A percentile compares a stretch with the other conserved stretches of the same genome.
These are phyloP conservation scores for Lichenothelia convexa DNA, from an alignment of 495 filamentous ascomycete species.

Conservation along the genomic window DNA sequence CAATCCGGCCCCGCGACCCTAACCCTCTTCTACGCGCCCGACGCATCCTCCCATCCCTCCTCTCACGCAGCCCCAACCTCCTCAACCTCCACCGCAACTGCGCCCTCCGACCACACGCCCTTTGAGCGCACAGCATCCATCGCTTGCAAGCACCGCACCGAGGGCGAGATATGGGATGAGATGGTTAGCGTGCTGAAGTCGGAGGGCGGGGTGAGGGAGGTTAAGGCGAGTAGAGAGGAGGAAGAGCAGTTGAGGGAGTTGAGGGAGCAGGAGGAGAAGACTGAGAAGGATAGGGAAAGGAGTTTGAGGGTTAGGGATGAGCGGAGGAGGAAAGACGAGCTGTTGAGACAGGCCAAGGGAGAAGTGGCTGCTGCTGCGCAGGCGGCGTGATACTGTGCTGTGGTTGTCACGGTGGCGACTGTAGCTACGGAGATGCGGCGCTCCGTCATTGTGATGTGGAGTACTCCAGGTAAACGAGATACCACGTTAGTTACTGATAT, in stretches of 20 bases:
- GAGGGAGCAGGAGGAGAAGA: constrained; percentile 33
- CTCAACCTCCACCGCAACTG: constrained; percentile 17
- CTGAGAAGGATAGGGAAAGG: constrained; percentile 37
- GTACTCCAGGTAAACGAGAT: too few relatives aligned
- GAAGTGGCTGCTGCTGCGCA: constrained; percentile 10
- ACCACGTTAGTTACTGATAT: too few relatives aligned
- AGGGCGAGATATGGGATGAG: constrained; percentile 45
- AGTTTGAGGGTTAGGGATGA: constrained; percentile 42
- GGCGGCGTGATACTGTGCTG: too few relatives aligned
- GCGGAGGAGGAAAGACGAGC: constrained; percentile 40
- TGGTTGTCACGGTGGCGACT: too few relatives aligned
- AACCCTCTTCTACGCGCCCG: constrained; percentile 48
- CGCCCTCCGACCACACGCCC: constrained; percentile 24
- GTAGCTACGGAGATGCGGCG: too few relatives aligned
- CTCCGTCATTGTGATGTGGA: too few relatives aligned
- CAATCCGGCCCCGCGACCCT: constrained; percentile 43
- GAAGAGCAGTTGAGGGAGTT: constrained; percentile 35
- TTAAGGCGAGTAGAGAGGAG: constrained; percentile 40
- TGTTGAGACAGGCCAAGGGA: constrained; percentile 19
- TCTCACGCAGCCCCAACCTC: constrained; percentile 15
- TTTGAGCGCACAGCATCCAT: constrained; percentile 30
- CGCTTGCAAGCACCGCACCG: constrained; percentile 42
- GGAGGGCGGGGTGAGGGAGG: constrained; percentile 33
- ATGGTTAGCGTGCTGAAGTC: constrained; percentile 55
- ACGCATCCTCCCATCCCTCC: constrained; percentile 11